Base-by-base conservation (phyloP, 2,329 filamentous ascomycete genomes). In the Penicillium griseofulvum region DNA sequence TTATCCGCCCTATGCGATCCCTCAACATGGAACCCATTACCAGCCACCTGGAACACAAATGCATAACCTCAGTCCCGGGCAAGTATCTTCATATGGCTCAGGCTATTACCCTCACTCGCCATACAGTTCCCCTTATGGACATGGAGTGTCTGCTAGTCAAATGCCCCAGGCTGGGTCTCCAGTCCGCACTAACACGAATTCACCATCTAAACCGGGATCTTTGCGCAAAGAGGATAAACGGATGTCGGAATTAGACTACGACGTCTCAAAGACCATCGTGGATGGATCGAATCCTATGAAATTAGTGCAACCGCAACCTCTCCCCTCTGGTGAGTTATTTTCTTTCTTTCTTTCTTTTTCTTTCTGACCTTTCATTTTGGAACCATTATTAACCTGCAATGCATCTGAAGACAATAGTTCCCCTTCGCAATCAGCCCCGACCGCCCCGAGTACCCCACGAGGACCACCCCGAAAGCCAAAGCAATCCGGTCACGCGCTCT, bases 401-500 rank as follows among this genome's bases (percentile, higher is more conserved):
- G 19, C 10, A 14, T 47, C 33, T 16, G 29, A 44, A 69, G 68
- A 60, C 43, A 26, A 56, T 9, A 37, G 36, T 9, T 52, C 57
- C 43, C 49, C 51, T 28, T 50, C 44, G 10, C 54, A 57, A 16
- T 19, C 60, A 36, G 33, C 42, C 12, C 56, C 57, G 17, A 56
- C 61, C 43, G 56, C 58, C 16, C 64, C 72, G 10, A 73, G 65
- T 16, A 68, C 77, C 3, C 83, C 83, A 33, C 79, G 84, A 62
- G 85, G 85, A n/a, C 85, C 84, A 5, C 84, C 85, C 34, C 78
- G 85, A 62, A 88, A 87, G 65, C 85, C 85, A 7, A 84, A 82
- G 65, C 83, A 87, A 68, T 86, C 81, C 78, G 93, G 92, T 1
- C 89, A 96, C 70, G 93, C 93, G 0, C 86, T 97, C 19, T 97